phyloP scores from a whole-genome alignment of 139 green algal species.

The Ettlia oleoabundans region DNA sequence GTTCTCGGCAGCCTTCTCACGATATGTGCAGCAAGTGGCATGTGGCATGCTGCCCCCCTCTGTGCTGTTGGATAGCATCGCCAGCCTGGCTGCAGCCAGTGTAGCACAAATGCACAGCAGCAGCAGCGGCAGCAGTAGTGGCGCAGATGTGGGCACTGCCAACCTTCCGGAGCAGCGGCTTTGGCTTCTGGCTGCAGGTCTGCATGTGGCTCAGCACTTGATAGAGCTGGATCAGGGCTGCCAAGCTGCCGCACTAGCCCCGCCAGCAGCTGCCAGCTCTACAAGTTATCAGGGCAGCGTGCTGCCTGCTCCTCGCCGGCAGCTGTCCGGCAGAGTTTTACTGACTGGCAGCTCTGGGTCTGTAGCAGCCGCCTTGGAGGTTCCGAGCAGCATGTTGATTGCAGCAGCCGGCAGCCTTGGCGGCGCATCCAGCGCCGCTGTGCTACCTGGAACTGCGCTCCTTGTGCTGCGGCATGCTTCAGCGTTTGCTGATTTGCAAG shows the following conservation, averaged over 20 bases:
- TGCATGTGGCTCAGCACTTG: slow-evolving; percentile 22
- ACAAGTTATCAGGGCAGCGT: neutral
- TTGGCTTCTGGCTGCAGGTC: slow-evolving; percentile 8
- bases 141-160: neutral
- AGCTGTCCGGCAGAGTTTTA: neutral
- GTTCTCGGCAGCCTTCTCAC: slow-evolving; percentile 3
- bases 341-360: neutral
- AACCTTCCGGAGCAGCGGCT: neutral
- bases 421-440: neutral
- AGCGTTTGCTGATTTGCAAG: neutral
- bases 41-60: slow-evolving; percentile 9
- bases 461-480: neutral
- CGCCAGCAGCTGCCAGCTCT: neutral
- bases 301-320: neutral
- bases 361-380: neutral
- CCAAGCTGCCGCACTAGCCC: neutral
- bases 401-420: neutral
- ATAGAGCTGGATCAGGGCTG: slow-evolving; percentile 12
- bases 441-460: neutral
- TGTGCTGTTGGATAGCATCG: slow-evolving; percentile 21
- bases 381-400: neutral
- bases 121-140: neutral
- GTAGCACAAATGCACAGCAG: neutral
- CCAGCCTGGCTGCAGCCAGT: neutral
- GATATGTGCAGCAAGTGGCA: slow-evolving; percentile 27